Evolutionary conservation across 306 rosid genomes (phyloP).

Genomic region (Pyrus bretschneideri): DNA sequence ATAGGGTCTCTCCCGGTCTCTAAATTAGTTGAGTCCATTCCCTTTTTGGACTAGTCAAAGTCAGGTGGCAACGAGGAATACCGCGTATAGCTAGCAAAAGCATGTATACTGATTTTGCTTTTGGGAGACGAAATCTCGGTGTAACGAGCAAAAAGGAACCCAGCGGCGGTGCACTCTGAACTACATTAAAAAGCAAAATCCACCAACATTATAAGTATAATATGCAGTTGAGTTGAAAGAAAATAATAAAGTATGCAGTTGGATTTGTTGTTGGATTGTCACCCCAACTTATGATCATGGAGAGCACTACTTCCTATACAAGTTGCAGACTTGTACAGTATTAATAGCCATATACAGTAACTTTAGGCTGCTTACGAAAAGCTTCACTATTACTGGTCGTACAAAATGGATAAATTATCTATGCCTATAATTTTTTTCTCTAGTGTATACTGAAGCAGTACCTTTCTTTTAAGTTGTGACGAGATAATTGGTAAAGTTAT

Average conservation of each 20-base stretch:
- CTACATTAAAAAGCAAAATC: background rate
- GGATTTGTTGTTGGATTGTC: background rate
- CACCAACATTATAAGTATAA: background rate
- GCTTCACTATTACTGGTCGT: no score
- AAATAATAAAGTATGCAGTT: no score
- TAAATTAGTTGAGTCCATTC: background rate
- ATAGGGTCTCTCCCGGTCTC: background rate
- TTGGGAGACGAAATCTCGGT: background rate
- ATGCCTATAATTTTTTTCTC: no score
- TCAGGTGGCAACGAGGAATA: background rate
- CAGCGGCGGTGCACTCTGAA: background rate
- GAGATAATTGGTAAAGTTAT: no score
- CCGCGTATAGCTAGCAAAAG: background rate
- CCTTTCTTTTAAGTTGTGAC: no score
- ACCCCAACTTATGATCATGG: background rate
- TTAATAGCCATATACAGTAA: no score
- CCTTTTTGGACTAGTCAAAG: background rate
- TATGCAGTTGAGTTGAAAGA: no score
- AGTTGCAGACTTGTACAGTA: background rate
- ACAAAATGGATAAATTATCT: no score
- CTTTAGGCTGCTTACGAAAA: no score
- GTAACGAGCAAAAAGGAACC: background rate
- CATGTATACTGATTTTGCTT: background rate
- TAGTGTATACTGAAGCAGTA: no score
- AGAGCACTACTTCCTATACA: background rate